phyloP scores from a whole-genome alignment of 2,329 filamentous ascomycete genomes.

The Talaromyces amestolkiae region DNA sequence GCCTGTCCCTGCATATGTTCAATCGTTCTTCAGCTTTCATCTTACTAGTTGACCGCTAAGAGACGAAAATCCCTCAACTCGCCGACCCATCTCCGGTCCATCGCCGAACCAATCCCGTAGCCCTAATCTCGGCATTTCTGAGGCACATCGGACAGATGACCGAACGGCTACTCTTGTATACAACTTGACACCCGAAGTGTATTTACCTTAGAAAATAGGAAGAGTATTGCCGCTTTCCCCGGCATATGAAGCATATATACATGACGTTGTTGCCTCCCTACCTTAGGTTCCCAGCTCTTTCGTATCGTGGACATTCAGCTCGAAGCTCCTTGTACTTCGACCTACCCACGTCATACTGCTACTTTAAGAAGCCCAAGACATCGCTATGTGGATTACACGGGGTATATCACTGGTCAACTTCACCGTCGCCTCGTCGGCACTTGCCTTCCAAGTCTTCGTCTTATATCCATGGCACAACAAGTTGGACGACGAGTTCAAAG shows the following conservation, averaged over 20 bases:
- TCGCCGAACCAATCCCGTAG: not conserved
- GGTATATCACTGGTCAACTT: slow-evolving; percentile 64
- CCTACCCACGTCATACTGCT: not conserved
- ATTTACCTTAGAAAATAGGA: not conserved
- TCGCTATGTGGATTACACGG: slow-evolving; percentile 48
- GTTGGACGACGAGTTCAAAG: slow-evolving; percentile 60
- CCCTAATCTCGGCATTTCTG: slow-evolving; percentile 6
- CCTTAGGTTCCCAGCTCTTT: not conserved
- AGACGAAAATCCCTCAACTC: not conserved
- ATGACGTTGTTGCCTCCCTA: not conserved
- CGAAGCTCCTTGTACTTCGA: not conserved
- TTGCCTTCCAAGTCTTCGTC: slow-evolving; percentile 67
- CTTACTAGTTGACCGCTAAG: not conserved
- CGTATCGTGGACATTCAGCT: not conserved
- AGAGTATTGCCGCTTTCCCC: not conserved
- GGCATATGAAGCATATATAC: not conserved
- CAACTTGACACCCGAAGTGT: not conserved
- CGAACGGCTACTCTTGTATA: not conserved
- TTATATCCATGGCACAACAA: slow-evolving; percentile 70
- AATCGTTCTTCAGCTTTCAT: not conserved
- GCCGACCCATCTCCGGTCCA: slow-evolving; percentile 3
- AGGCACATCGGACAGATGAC: not conserved
- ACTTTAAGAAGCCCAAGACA: not conserved
- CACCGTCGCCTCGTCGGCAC: slow-evolving; percentile 61
- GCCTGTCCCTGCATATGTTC: not conserved